Evolutionary conservation across 306 rosid species (phyloP), one percentile per base, ranked within the genome.

Genomic region (Datisca glomerata): DNA sequence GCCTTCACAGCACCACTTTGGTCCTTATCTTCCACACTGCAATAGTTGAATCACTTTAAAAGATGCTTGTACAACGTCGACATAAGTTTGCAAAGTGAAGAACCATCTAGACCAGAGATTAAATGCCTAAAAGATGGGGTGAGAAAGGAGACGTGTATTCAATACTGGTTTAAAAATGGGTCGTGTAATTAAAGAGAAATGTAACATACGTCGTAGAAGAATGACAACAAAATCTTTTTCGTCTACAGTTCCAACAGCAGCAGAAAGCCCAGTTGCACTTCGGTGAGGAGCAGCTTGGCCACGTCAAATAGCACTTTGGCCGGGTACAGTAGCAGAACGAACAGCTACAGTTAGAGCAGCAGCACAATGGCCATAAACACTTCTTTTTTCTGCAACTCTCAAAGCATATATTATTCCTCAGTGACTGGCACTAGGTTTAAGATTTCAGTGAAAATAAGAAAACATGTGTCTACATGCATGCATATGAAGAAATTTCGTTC

Each of bases 371-470:
- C 53, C 74, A 53, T 29, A 57, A 45, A 14, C 43, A 25, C 54
- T 68, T 81, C 61, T 43, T 54, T 49, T 58, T 64, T 74, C 84
- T 81, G 65, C 77, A 75, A 46, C 55, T 60, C 56, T 69, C 43
- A 66, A 57, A 56, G 49, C 55, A 29, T 62, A 61, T 46, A 65
- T 51, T n/a, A n/a, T n/a, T n/a, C n/a, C n/a, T n/a, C n/a, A n/a
- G n/a, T n/a, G n/a, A n/a, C n/a, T n/a, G n/a, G n/a, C n/a, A n/a
- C n/a, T n/a, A n/a, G n/a, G n/a, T n/a, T n/a, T n/a, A 41, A 18
- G 46, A 45, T 21, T 22, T 12, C 19, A 11, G 13, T 16, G 39
- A 18, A 33, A 19, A 39, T 6, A 36, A 19, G 38, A 25, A 18
- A 40, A 47, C 41, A 53, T 36, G 49, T 9, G 24, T n/a, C n/a